phyloP scores from a whole-genome alignment of 78 protist genomes.

The Dictyostelium discoideum region DNA sequence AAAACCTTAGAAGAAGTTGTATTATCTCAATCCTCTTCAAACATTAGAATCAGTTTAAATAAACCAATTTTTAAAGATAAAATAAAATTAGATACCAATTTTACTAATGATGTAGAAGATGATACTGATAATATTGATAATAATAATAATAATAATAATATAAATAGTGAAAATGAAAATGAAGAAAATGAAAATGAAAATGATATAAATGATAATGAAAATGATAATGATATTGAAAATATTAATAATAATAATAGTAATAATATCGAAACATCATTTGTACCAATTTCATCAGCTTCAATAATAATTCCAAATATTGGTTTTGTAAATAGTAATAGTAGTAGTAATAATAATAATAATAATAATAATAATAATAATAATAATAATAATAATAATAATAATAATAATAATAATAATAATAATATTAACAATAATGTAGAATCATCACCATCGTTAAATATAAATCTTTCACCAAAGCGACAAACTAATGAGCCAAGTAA shows the following conservation, averaged over 20 bases:
- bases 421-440: not conserved
- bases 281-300: not conserved
- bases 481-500: not conserved
- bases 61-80: not conserved
- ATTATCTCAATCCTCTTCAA: not conserved
- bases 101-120: not conserved
- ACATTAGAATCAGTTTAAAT: not conserved
- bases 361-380: not conserved
- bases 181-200: not conserved
- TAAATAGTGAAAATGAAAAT: not conserved
- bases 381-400: not conserved
- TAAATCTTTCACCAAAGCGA: not conserved
- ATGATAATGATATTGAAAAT: not conserved
- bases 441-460: not conserved
- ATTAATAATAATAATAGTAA: not conserved
- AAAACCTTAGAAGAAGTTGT: slow-evolving; percentile 47
- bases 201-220: not conserved
- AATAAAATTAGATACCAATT: not conserved
- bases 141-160: not conserved
- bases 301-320: not conserved
- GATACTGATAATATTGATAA: not conserved
- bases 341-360: not conserved
- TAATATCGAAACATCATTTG: not conserved
- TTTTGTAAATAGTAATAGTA: not conserved
- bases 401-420: not conserved